Conservation (phyloP, 164 flowering plant species). For the Dillenia turbinata region DNA sequence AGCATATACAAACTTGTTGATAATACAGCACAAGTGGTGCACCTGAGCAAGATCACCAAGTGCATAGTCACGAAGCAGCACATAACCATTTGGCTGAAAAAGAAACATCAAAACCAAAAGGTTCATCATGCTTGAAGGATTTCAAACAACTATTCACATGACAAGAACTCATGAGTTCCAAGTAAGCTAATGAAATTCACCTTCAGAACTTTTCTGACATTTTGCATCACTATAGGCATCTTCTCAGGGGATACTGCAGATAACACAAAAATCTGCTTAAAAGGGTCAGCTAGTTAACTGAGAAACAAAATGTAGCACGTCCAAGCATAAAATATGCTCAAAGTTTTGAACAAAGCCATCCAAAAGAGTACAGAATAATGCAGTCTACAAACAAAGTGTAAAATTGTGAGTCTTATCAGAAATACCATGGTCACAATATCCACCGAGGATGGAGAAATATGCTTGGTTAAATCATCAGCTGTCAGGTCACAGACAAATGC, state of each 20-base stretch:
- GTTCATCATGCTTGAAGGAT: slow-evolving; percentile 5
- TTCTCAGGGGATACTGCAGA: slow-evolving; percentile 98
- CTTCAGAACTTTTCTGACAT: slow-evolving; percentile 75
- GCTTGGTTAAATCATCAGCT: slow-evolving; percentile 55
- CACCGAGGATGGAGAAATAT: slow-evolving; percentile 72
- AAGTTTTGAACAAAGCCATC: not conserved
- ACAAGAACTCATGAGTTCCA: no score
- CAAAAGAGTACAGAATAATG: not conserved
- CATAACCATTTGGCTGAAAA: slow-evolving; percentile 82
- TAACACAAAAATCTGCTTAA: slow-evolving; percentile 83
- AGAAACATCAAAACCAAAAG: not conserved
- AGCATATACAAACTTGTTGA: not conserved
- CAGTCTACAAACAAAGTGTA: slow-evolving; percentile 3
- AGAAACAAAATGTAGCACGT: slow-evolving; percentile 1
- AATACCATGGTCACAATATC: slow-evolving; percentile 93
- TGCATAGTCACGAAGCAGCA: slow-evolving; percentile 94
- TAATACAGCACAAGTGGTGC: not conserved
- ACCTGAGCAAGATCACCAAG: slow-evolving; percentile 99
- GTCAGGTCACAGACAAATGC: slow-evolving; percentile 90
- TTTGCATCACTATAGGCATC: slow-evolving; percentile 79
- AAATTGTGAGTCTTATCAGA: not conserved
- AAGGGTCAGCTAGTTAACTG: slow-evolving; percentile 39
- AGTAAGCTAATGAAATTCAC: slow-evolving; percentile 24
- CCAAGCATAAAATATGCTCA: slow-evolving; percentile 1
- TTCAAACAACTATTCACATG: not conserved